phyloP scores from a whole-genome alignment of 306 rosid genomes.

The Ormosia semicastrata region DNA sequence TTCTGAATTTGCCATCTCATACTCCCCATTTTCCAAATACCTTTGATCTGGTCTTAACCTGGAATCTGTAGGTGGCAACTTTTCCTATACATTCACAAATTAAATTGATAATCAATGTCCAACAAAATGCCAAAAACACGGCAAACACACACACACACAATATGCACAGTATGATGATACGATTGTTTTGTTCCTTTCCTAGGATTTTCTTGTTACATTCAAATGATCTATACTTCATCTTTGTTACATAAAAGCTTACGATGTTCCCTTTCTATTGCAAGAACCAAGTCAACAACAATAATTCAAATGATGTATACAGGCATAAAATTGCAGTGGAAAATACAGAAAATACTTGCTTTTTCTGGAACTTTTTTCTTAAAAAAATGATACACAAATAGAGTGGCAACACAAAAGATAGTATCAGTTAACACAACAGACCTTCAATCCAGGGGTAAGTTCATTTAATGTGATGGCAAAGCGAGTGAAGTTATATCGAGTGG shows the following conservation, averaged over 20 bases:
- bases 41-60: conserved; percentile 98
- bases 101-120: conserved; percentile 14
- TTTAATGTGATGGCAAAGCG: conserved; percentile 95
- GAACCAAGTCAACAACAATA: conserved; percentile 2
- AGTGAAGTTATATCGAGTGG: conserved; percentile 92
- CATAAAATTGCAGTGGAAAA: conserved; percentile 3
- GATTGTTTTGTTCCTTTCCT: background rate
- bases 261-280: background rate
- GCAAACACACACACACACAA: background rate
- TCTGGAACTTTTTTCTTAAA: background rate
- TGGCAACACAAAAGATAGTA: conserved; percentile 17
- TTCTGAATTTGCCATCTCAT: conserved; percentile 94
- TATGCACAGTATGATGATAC: background rate
- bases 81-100: conserved; percentile 53
- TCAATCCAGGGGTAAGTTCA: conserved; percentile 85
- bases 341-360: background rate
- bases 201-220: background rate
- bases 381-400: background rate
- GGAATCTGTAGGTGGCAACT: conserved; percentile 98
- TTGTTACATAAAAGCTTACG: background rate
- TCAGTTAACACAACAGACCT: conserved; percentile 54
- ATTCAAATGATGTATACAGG: background rate
- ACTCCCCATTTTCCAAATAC: conserved; percentile 94
- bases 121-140: background rate
- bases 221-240: background rate